Evolutionary conservation across 352 stramenopile genomes (phyloP), one percentile per base, ranked within the genome.

Genomic region (Phytopythium kandeliae): DNA sequence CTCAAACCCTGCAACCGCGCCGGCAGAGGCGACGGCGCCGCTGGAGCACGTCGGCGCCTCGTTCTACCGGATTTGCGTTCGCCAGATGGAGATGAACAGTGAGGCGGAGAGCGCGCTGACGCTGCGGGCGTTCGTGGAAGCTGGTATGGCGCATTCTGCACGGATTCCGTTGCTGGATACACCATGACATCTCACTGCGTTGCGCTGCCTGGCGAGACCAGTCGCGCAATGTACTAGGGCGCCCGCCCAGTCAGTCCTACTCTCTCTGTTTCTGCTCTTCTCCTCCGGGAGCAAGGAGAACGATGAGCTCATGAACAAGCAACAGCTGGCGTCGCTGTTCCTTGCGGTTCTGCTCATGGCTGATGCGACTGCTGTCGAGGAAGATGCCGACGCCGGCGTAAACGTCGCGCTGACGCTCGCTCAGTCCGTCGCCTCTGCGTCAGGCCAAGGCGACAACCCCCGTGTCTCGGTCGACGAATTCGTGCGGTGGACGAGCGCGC

Each of bases 201-300:
- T n/a, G n/a, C 8, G 16, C 6, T 31, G 40, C 22, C 0, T 21
- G 30, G 9, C 2, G 12, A 30, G 40, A 43, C 19, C 34, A 94
- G 83, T 89, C 43, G 71, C 83, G 13, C 62, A 74, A 44, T 89
- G 78, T 48, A 74, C 72, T 17, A 72, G 80, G 5, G 69, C 77
- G 12, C 89, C 80, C 16, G 88, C 78, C 13, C 72, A 86, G 51
- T 64, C 65, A 6, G 74, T 89, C 21, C 58, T 68, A 21, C 67
- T 71, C 19, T 66, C 65, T 11, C 42, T 92, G 2, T 88, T 89
- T 21, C 52, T 54, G 24, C 41, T 94, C 16, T 89, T 94, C 48
- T 62, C 70, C 8, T 46, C 42, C 1, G 13, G 11, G 4, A 30
- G 41, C 8, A 58, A 54, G 40, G 13, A 34, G 7, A 51, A 51